These are phyloP conservation scores for Picochlorum costavermella DNA, from an alignment of 139 green algal genomes.

Conservation along the genomic window DNA sequence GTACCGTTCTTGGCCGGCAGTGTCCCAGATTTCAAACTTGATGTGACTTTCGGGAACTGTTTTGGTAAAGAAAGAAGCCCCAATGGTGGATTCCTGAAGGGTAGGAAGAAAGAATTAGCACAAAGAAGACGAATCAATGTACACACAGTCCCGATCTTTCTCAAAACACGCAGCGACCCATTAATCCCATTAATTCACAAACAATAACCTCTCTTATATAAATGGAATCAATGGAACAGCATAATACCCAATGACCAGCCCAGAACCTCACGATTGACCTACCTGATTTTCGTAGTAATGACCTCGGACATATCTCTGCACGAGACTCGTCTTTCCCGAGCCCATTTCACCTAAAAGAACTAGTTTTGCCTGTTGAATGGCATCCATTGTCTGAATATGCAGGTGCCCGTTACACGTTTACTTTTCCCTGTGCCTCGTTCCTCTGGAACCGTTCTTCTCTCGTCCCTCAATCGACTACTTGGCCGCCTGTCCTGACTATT, in stretches of 20 bases:
- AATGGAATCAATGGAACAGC: background rate
- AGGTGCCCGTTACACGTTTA: background rate
- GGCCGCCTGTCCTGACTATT: no score
- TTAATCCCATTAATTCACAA: slow-evolving; percentile 2
- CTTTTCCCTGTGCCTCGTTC: background rate
- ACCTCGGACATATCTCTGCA: slow-evolving; percentile 93
- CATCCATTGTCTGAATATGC: slow-evolving; percentile 8
- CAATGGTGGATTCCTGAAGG: slow-evolving; percentile 93
- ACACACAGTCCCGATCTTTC: background rate
- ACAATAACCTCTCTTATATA: background rate
- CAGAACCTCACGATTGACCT: background rate
- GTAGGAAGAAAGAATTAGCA: background rate
- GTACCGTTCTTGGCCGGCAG: slow-evolving; percentile 95
- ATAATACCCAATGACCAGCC: no score
- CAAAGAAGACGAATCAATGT: background rate
- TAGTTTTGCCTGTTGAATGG: slow-evolving; percentile 61
- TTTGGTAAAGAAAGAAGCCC: slow-evolving; percentile 96
- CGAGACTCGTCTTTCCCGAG: slow-evolving; percentile 87
- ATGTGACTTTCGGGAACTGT: slow-evolving; percentile 87
- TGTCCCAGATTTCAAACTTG: slow-evolving; percentile 99
- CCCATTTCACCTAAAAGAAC: slow-evolving; percentile 97
- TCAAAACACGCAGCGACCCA: no score
- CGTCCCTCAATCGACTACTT: no score
- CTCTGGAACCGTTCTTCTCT: no score
- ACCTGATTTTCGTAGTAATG: slow-evolving; percentile 98